phyloP scores from a whole-genome alignment of 2,329 filamentous ascomycete genomes.

The Leptosphaerulina australis region DNA sequence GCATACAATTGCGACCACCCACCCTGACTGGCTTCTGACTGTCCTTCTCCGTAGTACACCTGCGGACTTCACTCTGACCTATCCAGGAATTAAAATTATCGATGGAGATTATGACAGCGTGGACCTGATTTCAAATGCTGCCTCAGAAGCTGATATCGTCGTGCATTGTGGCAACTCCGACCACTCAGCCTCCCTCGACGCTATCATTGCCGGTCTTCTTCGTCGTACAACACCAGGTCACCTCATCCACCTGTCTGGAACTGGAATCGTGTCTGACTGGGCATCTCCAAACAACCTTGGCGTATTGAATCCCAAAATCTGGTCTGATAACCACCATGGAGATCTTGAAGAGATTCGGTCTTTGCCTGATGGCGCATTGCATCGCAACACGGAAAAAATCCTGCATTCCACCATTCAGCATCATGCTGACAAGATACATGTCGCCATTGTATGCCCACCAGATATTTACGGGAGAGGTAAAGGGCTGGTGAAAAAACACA shows the following conservation, averaged over 20 bases:
- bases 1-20: conserved; percentile 52
- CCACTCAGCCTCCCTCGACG: conserved; percentile 44
- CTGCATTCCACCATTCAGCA: conserved; percentile 57
- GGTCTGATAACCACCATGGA: conserved; percentile 64
- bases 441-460: conserved; percentile 65
- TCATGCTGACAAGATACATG: conserved; percentile 49
- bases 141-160: conserved; percentile 58
- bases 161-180: conserved; percentile 45
- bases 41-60: conserved; percentile 52
- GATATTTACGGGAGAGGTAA: conserved; percentile 66
- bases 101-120: conserved; percentile 57
- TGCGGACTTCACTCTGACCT: conserved; percentile 33
- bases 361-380: conserved; percentile 62
- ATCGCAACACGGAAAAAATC: conserved; percentile 72
- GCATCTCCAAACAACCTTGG: conserved; percentile 41
- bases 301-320: conserved; percentile 50
- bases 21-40: conserved; percentile 56
- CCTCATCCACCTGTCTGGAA: conserved; percentile 61
- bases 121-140: conserved; percentile 53
- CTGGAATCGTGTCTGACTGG: conserved; percentile 59
- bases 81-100: conserved; percentile 55
- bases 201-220: conserved; percentile 59
- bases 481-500: conserved; percentile 57
- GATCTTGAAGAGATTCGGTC: conserved; percentile 58
- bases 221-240: conserved; percentile 52